phyloP scores from a whole-genome alignment of 2,329 filamentous ascomycete genomes.

The Cercospora sesami region DNA sequence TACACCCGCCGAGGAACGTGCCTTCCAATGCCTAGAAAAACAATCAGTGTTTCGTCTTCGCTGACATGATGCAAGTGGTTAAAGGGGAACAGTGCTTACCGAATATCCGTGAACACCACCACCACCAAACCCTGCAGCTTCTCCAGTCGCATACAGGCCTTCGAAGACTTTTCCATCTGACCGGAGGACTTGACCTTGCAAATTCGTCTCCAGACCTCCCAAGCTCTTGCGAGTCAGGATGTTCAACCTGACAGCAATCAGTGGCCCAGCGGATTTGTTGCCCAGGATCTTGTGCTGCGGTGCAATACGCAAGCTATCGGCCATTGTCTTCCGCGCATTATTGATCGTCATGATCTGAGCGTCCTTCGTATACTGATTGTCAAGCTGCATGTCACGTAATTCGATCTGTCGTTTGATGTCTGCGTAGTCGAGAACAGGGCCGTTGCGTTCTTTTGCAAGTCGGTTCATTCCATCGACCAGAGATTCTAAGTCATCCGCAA shows the following conservation, averaged over 20 bases:
- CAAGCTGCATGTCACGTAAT: neutral
- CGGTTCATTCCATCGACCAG: constrained; percentile 2
- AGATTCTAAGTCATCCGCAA: neutral
- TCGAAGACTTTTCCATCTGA: neutral
- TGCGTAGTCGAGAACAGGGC: neutral
- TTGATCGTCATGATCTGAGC: neutral
- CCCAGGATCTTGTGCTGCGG: neutral
- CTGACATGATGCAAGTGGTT: no score
- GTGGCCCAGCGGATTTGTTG: neutral
- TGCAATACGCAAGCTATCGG: neutral
- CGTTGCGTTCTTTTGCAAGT: neutral
- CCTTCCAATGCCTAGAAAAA: neutral
- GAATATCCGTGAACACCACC: constrained; percentile 2
- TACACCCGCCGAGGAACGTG: neutral
- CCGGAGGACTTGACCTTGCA: neutral
- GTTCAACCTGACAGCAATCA: neutral
- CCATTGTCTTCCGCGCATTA: neutral
- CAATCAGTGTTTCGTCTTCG: neutral
- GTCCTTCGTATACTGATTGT: neutral
- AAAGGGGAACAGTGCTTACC: neutral
- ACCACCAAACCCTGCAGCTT: neutral
- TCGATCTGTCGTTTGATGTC: neutral
- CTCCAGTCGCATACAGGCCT: neutral
- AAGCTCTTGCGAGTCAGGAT: neutral
- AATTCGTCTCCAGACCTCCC: neutral